phyloP scores from a whole-genome alignment of 345 rosid genomes.

The Litchi chinensis region DNA sequence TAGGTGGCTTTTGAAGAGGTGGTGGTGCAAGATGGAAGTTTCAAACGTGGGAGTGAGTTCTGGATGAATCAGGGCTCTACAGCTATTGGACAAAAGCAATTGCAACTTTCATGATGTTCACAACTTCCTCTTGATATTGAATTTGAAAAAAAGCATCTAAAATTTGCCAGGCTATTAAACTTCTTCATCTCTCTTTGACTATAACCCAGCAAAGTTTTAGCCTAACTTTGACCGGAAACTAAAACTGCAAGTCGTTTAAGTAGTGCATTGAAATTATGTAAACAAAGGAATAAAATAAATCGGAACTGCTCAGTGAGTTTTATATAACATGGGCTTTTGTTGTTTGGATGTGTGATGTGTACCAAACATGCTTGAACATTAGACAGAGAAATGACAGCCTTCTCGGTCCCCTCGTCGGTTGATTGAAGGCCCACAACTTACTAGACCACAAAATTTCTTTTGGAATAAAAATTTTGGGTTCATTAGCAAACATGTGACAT shows the following conservation, averaged over 20 bases:
- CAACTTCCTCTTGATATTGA: conserved; percentile 18
- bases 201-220: neutral
- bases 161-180: neutral
- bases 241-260: neutral
- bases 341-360: too few relatives aligned
- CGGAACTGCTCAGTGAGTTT: neutral
- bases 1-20: neutral
- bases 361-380: neutral
- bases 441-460: neutral
- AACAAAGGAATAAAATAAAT: neutral
- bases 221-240: neutral
- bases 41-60: neutral
- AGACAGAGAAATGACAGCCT: too few relatives aligned
- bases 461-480: too few relatives aligned
- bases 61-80: neutral
- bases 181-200: neutral
- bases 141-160: conserved; percentile 14
- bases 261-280: neutral
- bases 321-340: too few relatives aligned
- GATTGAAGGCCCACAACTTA: neutral
- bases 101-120: conserved; percentile 18
- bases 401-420: neutral
- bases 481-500: too few relatives aligned
- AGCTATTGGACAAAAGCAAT: conserved; percentile 15
- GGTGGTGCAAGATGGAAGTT: neutral